Evolutionary conservation across 2,329 filamentous ascomycete species (phyloP).

Genomic region (Fonsecaea monophora): DNA sequence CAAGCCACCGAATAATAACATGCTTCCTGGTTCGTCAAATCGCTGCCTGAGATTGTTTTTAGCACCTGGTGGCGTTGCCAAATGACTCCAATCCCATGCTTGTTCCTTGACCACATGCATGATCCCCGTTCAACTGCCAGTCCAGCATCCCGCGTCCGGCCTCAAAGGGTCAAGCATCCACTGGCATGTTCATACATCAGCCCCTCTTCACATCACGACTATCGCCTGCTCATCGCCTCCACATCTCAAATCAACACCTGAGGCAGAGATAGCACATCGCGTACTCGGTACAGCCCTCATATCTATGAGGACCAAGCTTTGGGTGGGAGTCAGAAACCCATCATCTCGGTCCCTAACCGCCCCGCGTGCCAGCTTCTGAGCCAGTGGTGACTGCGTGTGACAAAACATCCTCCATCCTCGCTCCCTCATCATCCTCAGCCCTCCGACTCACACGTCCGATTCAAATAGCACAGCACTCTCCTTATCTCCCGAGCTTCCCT

Average conservation of each 20-base stretch:
- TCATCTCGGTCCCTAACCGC: constrained; percentile 1
- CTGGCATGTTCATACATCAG: background rate
- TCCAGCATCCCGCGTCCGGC: background rate
- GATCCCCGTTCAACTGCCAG: constrained; percentile 5
- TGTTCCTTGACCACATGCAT: constrained; percentile 25
- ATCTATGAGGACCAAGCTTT: background rate
- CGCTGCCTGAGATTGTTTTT: constrained; percentile 18
- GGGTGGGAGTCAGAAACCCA: background rate
- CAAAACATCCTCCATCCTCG: constrained; percentile 7
- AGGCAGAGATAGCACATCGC: background rate
- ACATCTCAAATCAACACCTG: constrained; percentile 1
- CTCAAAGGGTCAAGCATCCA: background rate
- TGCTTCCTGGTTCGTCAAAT: constrained; percentile 12
- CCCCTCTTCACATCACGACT: background rate
- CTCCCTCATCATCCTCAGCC: constrained; percentile 15
- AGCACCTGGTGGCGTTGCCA: constrained; percentile 16
- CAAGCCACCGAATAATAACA: constrained; percentile 21
- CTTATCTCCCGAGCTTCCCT: constrained; percentile 1
- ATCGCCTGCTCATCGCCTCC: background rate
- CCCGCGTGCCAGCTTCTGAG: constrained; percentile 5
- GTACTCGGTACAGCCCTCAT: background rate
- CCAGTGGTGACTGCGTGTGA: constrained; percentile 15
- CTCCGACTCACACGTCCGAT: constrained; percentile 1
- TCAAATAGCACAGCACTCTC: constrained; percentile 8
- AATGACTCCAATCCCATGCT: constrained; percentile 25